phyloP scores from a whole-genome alignment of 2,329 filamentous ascomycete genomes.

The Sclerotinia nivalis region DNA sequence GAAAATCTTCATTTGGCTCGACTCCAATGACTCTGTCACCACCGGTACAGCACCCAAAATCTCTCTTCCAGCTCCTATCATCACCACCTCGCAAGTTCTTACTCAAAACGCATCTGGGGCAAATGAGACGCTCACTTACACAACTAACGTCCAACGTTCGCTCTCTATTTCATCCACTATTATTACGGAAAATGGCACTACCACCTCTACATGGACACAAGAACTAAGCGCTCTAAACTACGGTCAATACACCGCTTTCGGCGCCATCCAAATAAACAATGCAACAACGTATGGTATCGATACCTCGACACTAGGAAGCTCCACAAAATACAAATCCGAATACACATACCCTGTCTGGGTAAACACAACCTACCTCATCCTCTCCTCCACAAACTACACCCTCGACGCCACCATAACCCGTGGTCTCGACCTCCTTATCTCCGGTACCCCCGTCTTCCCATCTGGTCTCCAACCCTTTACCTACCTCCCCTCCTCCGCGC shows the following conservation, averaged over 20 bases:
- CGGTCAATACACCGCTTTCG: slow-evolving; percentile 56
- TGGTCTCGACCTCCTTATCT: slow-evolving; percentile 49
- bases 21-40: slow-evolving; percentile 52
- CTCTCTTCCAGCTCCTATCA: slow-evolving; percentile 44
- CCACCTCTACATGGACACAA: slow-evolving; percentile 57
- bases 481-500: slow-evolving; percentile 34
- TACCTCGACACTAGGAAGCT: slow-evolving; percentile 40
- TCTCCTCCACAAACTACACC: slow-evolving; percentile 49
- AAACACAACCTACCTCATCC: slow-evolving; percentile 51
- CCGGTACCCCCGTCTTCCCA: slow-evolving; percentile 55
- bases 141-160: slow-evolving; percentile 55
- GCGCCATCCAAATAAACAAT: slow-evolving; percentile 53
- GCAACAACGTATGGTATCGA: slow-evolving; percentile 54
- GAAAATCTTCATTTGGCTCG: slow-evolving; percentile 78
- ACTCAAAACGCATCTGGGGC: slow-evolving; percentile 50
- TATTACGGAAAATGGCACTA: slow-evolving; percentile 49
- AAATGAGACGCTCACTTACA: slow-evolving; percentile 62
- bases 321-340: slow-evolving; percentile 38
- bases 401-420: slow-evolving; percentile 52
- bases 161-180: slow-evolving; percentile 56
- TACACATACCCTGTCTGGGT: slow-evolving; percentile 64
- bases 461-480: slow-evolving; percentile 61
- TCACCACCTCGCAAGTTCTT: slow-evolving; percentile 53
- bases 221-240: slow-evolving; percentile 55
- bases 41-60: slow-evolving; percentile 48